Evolutionary conservation across 495 filamentous ascomycete genomes (phyloP).

Genomic region (Tuber calosporum): DNA sequence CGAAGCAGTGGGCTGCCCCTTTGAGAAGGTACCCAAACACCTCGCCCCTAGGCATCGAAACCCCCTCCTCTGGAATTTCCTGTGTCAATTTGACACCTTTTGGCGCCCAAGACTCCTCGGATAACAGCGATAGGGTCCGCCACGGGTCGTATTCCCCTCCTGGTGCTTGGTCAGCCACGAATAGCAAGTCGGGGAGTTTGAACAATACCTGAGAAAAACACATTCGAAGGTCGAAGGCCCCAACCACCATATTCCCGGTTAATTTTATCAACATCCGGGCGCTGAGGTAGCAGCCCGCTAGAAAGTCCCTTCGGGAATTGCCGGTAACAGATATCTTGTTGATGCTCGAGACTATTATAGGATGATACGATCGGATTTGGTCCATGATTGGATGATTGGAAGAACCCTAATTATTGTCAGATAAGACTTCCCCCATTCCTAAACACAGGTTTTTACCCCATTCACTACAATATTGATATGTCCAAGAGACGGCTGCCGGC

Average conservation of each 20-base stretch:
- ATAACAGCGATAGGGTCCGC: slow-evolving; percentile 50
- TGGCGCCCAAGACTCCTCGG: slow-evolving; percentile 46
- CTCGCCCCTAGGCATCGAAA: slow-evolving; percentile 41
- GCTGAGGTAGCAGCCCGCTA: slow-evolving; percentile 46
- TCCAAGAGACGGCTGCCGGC: slow-evolving; percentile 49
- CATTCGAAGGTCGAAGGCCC: slow-evolving; percentile 54
- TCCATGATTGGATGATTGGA: slow-evolving; percentile 49
- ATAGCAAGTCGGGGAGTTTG: neutral
- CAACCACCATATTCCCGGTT: slow-evolving; percentile 52
- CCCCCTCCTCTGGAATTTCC: slow-evolving; percentile 49
- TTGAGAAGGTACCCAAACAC: slow-evolving; percentile 52
- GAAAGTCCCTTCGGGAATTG: slow-evolving; percentile 50
- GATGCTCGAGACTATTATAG: slow-evolving; percentile 50
- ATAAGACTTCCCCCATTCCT: neutral
- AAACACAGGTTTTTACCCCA: slow-evolving; percentile 42
- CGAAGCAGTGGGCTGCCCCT: slow-evolving; percentile 51
- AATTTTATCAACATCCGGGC: slow-evolving; percentile 43
- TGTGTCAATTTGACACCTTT: slow-evolving; percentile 40
- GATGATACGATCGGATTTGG: slow-evolving; percentile 48
- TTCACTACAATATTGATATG: slow-evolving; percentile 57
- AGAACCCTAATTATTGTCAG: slow-evolving; percentile 42
- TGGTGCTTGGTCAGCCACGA: neutral
- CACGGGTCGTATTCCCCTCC: slow-evolving; percentile 52
- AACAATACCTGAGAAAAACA: slow-evolving; percentile 43
- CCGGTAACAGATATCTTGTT: slow-evolving; percentile 50